Evolutionary conservation across 352 stramenopile species (phyloP).

Genomic region (Pythium brachiatum): DNA sequence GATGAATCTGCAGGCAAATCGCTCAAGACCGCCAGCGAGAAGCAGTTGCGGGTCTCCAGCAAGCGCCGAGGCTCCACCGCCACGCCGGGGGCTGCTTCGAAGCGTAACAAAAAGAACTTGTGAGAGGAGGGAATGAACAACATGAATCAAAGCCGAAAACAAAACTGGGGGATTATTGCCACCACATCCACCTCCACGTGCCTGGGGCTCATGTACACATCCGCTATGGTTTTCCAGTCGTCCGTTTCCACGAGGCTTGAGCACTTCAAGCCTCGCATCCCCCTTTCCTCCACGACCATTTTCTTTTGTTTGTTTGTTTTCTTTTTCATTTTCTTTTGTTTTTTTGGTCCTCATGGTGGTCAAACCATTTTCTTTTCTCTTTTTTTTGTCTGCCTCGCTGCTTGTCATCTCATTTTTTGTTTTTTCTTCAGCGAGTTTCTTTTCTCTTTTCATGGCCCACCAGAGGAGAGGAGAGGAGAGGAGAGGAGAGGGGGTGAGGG

Average conservation of each 20-base stretch:
- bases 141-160: too few species aligned
- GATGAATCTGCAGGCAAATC: constrained; percentile 36
- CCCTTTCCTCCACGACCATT: background rate
- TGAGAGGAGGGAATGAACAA: background rate
- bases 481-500: background rate
- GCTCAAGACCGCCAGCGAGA: constrained; percentile 48
- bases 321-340: constrained; percentile 21
- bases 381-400: constrained; percentile 25
- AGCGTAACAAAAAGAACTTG: constrained; percentile 61
- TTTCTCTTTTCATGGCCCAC: constrained; percentile 5
- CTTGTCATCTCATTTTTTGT: constrained; percentile 10
- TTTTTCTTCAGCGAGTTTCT: constrained; percentile 18
- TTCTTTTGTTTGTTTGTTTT: constrained; percentile 28
- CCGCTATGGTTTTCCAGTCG: too few species aligned
- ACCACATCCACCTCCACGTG: too few species aligned
- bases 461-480: background rate
- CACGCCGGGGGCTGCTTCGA: constrained; percentile 35
- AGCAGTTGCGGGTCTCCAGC: constrained; percentile 36
- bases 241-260: too few species aligned
- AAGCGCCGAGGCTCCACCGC: constrained; percentile 41
- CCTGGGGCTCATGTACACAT: too few species aligned
- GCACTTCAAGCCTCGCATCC: background rate
- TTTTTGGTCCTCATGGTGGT: constrained; percentile 14
- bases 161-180: too few species aligned
- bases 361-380: constrained; percentile 18